phyloP scores from a whole-genome alignment of 1,139 yeast genomes.

The Yamadazyma diospyri region DNA sequence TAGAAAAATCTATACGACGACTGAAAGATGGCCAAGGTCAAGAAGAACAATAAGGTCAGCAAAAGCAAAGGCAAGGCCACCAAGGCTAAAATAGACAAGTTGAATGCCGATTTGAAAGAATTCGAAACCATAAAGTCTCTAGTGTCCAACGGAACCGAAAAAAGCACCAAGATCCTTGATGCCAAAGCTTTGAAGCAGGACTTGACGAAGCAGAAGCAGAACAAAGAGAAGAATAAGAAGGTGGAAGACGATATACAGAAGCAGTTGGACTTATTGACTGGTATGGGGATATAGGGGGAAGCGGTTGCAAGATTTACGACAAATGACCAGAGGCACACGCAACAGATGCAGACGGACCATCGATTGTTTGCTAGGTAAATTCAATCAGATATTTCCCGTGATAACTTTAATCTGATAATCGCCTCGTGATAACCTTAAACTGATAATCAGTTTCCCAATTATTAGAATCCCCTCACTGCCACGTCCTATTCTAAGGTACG shows the following conservation, averaged over 20 bases:
- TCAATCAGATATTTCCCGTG: no score
- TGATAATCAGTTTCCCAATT: no score
- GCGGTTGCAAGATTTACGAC: no score
- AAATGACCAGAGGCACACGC: no score
- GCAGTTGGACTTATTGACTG: conserved; percentile 59
- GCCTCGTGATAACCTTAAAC: no score
- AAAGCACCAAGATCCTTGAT: conserved; percentile 23
- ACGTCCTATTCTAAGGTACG: no score
- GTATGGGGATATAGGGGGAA: conserved; percentile 26
- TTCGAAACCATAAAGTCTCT: conserved; percentile 31
- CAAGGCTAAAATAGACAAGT: conserved; percentile 38
- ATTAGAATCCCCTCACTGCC: no score
- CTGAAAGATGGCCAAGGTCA: conserved; percentile 1
- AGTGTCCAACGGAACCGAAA: conserved; percentile 6
- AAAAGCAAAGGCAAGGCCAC: conserved; percentile 31
- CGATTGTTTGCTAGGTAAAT: no score
- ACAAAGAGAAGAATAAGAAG: conserved; percentile 32
- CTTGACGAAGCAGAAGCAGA: conserved; percentile 36
- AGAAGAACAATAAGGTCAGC: conserved; percentile 9
- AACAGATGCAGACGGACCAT: no score
- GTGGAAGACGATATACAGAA: conserved; percentile 50
- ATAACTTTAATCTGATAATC: no score
- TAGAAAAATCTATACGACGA: background rate
- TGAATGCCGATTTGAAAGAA: conserved; percentile 39
- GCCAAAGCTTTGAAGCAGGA: conserved; percentile 39